Conservation (phyloP, 176 grass and related monocot species). For the Rhynchospora pubera region DNA sequence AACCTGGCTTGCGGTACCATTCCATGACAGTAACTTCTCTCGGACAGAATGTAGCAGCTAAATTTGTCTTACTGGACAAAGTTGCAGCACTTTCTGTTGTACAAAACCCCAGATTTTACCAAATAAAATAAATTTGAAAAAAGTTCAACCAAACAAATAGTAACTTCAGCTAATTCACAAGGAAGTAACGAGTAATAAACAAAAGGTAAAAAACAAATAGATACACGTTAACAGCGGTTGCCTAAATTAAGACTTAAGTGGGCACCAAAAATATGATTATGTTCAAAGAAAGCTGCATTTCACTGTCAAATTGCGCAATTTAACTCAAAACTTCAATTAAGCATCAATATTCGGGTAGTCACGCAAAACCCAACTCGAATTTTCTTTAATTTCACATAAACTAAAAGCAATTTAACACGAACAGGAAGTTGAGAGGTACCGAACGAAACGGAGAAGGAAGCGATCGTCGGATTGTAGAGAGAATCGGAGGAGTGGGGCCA, state of each 20-base stretch:
- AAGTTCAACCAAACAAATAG: no score
- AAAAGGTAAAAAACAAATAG: no score
- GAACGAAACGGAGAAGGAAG: background rate
- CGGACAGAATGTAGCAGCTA: background rate
- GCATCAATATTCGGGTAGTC: background rate
- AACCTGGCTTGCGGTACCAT: background rate
- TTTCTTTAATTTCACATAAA: background rate
- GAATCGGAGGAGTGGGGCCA: background rate
- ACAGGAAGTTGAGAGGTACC: background rate
- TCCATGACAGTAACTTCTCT: background rate
- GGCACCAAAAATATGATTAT: background rate
- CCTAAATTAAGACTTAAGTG: background rate
- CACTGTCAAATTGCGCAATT: background rate
- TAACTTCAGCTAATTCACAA: no score
- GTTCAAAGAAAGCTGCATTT: background rate
- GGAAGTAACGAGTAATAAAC: no score
- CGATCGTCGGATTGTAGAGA: background rate
- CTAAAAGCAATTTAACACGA: background rate
- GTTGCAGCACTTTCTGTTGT: background rate
- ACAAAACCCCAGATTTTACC: background rate
- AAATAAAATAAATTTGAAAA: background rate
- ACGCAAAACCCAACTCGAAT: background rate
- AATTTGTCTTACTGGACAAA: background rate
- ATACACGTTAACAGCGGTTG: no score
- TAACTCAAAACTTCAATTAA: background rate